Percentiles rank a stretch among this genome's conserved stretches.
Evolutionary conservation across 2,329 filamentous ascomycete species (phyloP).

Genomic region (Epichloe glyceriae): DNA sequence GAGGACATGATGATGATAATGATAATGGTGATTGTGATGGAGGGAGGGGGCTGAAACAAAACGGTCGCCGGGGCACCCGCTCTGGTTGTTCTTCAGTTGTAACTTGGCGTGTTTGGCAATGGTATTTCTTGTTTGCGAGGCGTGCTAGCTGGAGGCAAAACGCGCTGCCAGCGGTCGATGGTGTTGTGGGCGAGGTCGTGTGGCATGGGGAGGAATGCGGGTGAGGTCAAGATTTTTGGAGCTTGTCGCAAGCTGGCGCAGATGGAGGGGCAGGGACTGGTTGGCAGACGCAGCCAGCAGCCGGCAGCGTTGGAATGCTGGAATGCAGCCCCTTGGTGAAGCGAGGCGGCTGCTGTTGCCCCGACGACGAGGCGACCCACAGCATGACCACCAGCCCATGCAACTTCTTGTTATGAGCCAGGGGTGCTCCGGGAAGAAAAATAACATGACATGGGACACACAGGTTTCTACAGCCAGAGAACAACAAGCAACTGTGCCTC

Average conservation of each 20-base stretch:
- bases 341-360: constrained; percentile 8
- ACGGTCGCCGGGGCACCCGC: background rate
- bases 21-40: constrained; percentile 1
- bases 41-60: background rate
- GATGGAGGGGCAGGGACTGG: background rate
- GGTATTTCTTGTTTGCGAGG: background rate
- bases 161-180: too few species aligned
- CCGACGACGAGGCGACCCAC: constrained; percentile 11
- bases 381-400: constrained; percentile 5
- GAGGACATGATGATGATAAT: too few species aligned
- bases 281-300: background rate
- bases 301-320: background rate
- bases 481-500: constrained; percentile 11
- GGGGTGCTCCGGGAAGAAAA: background rate
- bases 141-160: background rate
- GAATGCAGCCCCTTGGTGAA: too few species aligned
- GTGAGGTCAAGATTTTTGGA: background rate
- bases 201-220: constrained; percentile 7
- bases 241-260: background rate
- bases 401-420: background rate
- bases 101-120: background rate
- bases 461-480: background rate
- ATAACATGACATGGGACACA: background rate
- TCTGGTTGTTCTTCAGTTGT: too few species aligned
- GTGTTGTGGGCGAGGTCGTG: background rate